A percentile compares a stretch with the other conserved stretches of the same genome.
phyloP scores from a whole-genome alignment of 1,139 yeast genomes.

The Kluyveromyces sp. region DNA sequence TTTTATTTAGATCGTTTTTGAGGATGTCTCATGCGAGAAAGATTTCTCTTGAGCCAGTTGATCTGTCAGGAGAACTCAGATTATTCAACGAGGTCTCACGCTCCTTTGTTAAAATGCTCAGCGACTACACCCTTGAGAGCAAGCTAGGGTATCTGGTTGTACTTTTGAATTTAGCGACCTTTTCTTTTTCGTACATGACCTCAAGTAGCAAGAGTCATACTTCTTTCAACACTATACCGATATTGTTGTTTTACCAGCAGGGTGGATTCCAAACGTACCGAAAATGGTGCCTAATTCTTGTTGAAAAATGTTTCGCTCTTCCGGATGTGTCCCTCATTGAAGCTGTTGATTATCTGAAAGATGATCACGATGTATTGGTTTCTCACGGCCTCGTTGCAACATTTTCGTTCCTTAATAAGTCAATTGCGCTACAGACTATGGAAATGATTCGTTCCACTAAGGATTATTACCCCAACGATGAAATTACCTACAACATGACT shows the following conservation, averaged over 20 bases:
- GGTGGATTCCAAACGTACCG: constrained; percentile 36
- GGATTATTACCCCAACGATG: constrained; percentile 22
- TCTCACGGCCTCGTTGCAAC: constrained; percentile 39
- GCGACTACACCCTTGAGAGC: constrained; percentile 14
- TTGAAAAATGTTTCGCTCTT: constrained; percentile 20
- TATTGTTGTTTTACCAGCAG: constrained; percentile 41
- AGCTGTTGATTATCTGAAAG: constrained; percentile 36
- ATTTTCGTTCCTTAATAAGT: constrained; percentile 38
- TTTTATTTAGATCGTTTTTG: constrained; percentile 30
- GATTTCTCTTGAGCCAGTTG: constrained; percentile 17
- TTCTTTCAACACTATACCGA: constrained; percentile 39
- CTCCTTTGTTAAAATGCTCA: constrained; percentile 22
- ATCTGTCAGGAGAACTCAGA: constrained; percentile 23
- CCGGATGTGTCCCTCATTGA: constrained; percentile 32
- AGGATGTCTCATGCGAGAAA: constrained; percentile 26
- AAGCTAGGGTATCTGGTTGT: constrained; percentile 31
- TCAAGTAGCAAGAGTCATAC: constrained; percentile 37
- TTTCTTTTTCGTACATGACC: constrained; percentile 27
- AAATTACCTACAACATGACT: constrained; percentile 23
- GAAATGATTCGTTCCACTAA: constrained; percentile 25
- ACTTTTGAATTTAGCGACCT: constrained; percentile 23
- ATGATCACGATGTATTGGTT: constrained; percentile 35
- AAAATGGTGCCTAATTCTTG: constrained; percentile 19
- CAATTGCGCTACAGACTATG: constrained; percentile 31
- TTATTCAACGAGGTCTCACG: constrained; percentile 25